Evolutionary conservation across 108 stramenopile species (phyloP).

Genomic region (Pelagomonas calceolata): DNA sequence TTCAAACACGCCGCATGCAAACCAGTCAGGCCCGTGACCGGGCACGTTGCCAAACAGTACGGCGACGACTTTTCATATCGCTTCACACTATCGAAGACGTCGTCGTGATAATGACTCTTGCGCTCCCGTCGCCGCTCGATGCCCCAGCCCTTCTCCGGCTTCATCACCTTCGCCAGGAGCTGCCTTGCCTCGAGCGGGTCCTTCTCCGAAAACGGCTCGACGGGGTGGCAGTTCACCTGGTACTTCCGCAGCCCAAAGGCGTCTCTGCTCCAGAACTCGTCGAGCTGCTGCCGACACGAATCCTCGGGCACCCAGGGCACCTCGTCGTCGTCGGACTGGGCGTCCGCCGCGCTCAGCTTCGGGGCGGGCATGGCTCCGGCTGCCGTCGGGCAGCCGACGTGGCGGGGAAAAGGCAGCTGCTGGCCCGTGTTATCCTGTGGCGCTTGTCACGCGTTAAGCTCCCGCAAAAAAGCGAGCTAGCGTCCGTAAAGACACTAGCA

Average conservation of each 20-base stretch:
- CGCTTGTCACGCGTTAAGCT: too few relatives aligned
- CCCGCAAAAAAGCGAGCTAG: too few relatives aligned
- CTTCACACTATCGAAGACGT: background rate
- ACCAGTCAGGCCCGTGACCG: background rate
- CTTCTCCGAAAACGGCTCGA: background rate
- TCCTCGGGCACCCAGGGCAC: too few relatives aligned
- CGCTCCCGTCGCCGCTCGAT: background rate
- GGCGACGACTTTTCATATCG: background rate
- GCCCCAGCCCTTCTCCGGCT: background rate
- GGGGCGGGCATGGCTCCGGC: too few relatives aligned
- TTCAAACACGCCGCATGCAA: conserved; percentile 7
- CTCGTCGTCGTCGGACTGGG: too few relatives aligned
- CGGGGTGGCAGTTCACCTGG: background rate
- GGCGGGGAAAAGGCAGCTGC: too few relatives aligned
- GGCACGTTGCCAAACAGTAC: background rate
- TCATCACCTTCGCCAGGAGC: background rate
- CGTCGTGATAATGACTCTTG: background rate
- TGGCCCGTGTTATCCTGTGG: too few relatives aligned
- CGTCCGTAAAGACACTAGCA: too few relatives aligned
- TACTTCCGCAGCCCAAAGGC: background rate
- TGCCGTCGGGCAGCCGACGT: too few relatives aligned
- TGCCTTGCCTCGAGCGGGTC: background rate
- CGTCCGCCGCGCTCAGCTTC: too few relatives aligned
- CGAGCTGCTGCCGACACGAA: too few relatives aligned
- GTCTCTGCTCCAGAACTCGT: too few relatives aligned